Evolutionary conservation across 2,329 filamentous ascomycete species (phyloP), one percentile per base, ranked within the genome.

Genomic region (Volutella citrinella): DNA sequence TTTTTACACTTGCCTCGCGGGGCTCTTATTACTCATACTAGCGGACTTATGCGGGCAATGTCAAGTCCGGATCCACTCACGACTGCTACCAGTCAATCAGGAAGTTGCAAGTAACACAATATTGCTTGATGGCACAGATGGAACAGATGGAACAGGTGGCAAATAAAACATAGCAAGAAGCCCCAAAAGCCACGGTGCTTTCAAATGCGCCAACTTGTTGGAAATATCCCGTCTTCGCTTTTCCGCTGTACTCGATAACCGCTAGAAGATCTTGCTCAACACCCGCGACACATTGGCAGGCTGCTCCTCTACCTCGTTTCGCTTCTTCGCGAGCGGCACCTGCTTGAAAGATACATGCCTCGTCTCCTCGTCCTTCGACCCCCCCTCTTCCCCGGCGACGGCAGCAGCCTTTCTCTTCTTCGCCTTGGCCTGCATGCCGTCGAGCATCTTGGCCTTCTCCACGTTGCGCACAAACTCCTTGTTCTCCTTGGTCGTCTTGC

Each of bases 401-500:
- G 40, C 48, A 5, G 44, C 56, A 10, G 47, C 52, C 61, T 39
- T 56, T 52, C 42, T 61, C 60, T 65, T 66, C 57, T 55, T 69
- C 32, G 69, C 70, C 48, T 66, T 71, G 57, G 80, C 69, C 55
- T 81, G 78, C 61, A 90, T 89, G 9, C 80, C 80, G 31, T 87
- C 80, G 46, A 87, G 58, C 73, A 88, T 84, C 76, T 90, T 91
- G 31, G 80, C 82, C 55, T 72, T 78, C 69, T 93, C 86, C 37
- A 93, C 74, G 56, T 91, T 89, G 49, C 78, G 71, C 39, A 90
- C 75, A 58, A 91, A 93, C 46, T 80, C 76, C 71, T 84, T 87
- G 61, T 91, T 90, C 70, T 93, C 87, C 61, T 76, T 80, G 39
- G 80, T 81, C 28, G 82, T 78, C 68, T 82, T 81, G 53, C 76